Base-by-base conservation (phyloP, 306 rosid genomes). In the Hylodesmum podocarpum region DNA sequence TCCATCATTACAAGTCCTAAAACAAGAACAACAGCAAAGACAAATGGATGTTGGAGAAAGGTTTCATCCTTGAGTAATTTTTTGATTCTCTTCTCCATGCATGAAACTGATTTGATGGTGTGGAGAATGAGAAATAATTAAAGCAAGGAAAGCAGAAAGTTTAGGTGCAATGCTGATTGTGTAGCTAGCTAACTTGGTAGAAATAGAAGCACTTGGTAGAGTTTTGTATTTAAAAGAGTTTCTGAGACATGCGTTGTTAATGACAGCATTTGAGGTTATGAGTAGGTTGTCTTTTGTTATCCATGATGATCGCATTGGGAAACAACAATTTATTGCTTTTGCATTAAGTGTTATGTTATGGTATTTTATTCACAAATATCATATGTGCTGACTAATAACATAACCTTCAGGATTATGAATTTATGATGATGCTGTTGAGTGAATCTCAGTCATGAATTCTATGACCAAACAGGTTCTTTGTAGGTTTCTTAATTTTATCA, bases 1-100 rank as follows among this genome's bases (percentile, higher is more conserved):
- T 95, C 98, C 96, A 95, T 86, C 8, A 90, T 33, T 0, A 92
- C 49, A 62, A 95, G 72, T 9, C 97, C 91, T 73, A 92, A 14
- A 24, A 59, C 80, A 59, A 95, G 46, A 84, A 90, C 84, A 27
- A 89, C 67, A 4, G 88, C 51, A 4, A 91, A 73, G 3, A 92
- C 57, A 41, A 86, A 43, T 28, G 96, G 97, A 68, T 92, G 92
- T 70, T 95, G 98, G 78, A 90, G 51, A 19, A 94, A 67, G 10
- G 85, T 57, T 41, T 92, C 98, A 68, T 89, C 97, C 76, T 78
- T 80, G 21, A 80, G 85, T 18, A 67, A 50, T 63, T 19, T 84
- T 82, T 65, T 88, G 57, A 12, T 83, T 81, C 70, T 89, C 76
- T 92, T 94, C 98, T 90, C 90, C 97, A 94, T 91, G 22, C 64